These are phyloP conservation scores for Catunica adiposa DNA, from an alignment of 2,329 filamentous ascomycete genomes.

Conservation along the genomic window DNA sequence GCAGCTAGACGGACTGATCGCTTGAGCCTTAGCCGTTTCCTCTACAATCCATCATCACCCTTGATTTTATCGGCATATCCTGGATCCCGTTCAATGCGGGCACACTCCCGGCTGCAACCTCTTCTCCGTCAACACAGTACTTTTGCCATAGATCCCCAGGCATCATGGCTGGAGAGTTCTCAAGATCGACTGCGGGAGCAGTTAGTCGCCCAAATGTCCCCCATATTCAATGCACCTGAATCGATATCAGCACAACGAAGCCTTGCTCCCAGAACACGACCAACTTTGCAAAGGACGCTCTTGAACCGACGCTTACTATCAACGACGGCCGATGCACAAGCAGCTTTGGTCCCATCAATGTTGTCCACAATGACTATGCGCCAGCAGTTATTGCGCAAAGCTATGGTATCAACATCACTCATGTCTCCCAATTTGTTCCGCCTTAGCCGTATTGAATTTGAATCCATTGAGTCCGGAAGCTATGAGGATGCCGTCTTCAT, in stretches of 20 bases:
- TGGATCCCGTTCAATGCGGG: not conserved
- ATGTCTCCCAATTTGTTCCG: not conserved
- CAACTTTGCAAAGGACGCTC: not conserved
- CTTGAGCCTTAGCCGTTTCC: slow-evolving; percentile 9
- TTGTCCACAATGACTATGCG: not conserved
- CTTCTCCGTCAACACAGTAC: slow-evolving; percentile 14
- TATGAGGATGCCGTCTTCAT: not conserved
- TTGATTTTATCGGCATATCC: slow-evolving; percentile 4
- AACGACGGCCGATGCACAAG: not conserved
- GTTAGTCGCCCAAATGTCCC: not conserved
- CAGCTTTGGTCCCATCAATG: not conserved
- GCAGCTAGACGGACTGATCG: slow-evolving; percentile 5
- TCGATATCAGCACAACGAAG: not conserved
- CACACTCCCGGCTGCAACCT: slow-evolving; percentile 10
- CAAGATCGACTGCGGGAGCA: slow-evolving; percentile 1
- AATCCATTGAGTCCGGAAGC: slow-evolving; percentile 3
- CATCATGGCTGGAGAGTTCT: slow-evolving; percentile 10
- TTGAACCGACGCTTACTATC: not conserved
- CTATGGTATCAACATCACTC: not conserved
- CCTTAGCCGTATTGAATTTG: not conserved
- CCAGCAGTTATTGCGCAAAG: not conserved
- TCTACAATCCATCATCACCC: slow-evolving; percentile 5
- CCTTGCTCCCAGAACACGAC: not conserved
- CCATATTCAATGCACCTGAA: not conserved
- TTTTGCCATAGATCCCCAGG: slow-evolving; percentile 9